Evolutionary conservation across 495 filamentous ascomycete genomes (phyloP), one percentile per base, ranked within the genome.

Genomic region (Clavariopsis aquatica): DNA sequence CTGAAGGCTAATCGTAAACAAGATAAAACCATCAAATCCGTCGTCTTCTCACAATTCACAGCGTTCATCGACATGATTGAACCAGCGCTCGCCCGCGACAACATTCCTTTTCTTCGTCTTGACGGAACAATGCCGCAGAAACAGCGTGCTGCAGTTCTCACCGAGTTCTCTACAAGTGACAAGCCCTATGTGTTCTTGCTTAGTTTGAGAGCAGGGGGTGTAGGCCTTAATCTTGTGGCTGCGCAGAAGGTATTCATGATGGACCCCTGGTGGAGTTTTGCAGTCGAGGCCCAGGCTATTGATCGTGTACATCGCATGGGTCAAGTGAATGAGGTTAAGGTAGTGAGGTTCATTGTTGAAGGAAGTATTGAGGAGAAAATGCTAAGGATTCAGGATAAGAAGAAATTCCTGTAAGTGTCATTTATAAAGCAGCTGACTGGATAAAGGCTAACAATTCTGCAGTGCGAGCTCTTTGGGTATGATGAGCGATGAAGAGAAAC

Each of bases 251-350:
- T 98, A 12, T 97, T 88, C 74, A 92, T 99, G 89, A 96, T 97
- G 93, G 95, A 99, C 76, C 93, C 95, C 0, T 99, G 95, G 95
- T 99, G 95, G 95, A 94, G 90, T 66, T 97, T 90, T 74, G 93
- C 95, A 2, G 86, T 98, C 24, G 95, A 99, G 75, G 91, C 92
- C 10, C 95, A 99, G 74, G 95, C 95, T 24, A 96, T 99, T 67
- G 95, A 99, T 78, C 89, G 95, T 3, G 92, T 99, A n/a, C 95
- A 99, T 77, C 85, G 95, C 9, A 96, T 99, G 93, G 95, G 95
- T 0, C 95, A 99, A 73, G 83, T 87, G 29, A 83, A 87, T 29
- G 90, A 93, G 72, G 94, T 98, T 0, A 85, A 82, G 45, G 92
- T 98, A 2, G 84, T 84, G 57, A 80, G 94, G 27, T 98, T 98